phyloP scores from a whole-genome alignment of 2,329 filamentous ascomycete genomes.

The Didymella glomerata region DNA sequence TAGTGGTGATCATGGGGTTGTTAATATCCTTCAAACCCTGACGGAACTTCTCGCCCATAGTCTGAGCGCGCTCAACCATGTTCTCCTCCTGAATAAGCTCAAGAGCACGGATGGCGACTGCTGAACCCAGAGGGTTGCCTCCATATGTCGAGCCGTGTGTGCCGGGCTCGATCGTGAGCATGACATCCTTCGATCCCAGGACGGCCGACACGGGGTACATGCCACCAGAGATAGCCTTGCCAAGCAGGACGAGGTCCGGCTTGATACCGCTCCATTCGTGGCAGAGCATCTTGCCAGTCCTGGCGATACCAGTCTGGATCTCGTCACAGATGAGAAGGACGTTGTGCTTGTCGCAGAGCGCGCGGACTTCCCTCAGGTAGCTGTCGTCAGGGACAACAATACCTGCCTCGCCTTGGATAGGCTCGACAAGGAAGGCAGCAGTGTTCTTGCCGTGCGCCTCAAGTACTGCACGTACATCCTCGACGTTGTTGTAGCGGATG shows the following conservation, averaged over 20 bases:
- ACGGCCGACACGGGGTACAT: constrained; percentile 99
- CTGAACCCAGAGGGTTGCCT: constrained; percentile 93
- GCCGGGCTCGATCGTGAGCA: constrained; percentile 94
- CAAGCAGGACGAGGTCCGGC: constrained; percentile 91
- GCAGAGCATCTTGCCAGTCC: constrained; percentile 93
- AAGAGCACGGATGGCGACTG: constrained; percentile 91
- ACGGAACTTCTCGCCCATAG: constrained; percentile 83
- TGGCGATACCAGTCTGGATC: constrained; percentile 96
- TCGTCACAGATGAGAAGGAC: constrained; percentile 97
- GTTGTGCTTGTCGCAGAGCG: constrained; percentile 92
- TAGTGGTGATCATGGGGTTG: constrained; percentile 79
- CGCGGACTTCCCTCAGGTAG: constrained; percentile 82
- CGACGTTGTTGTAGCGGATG: constrained; percentile 86
- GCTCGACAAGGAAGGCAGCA: constrained; percentile 93
- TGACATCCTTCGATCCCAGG: constrained; percentile 85
- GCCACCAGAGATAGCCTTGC: constrained; percentile 97
- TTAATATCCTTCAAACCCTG: constrained; percentile 77
- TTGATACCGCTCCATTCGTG: constrained; percentile 95
- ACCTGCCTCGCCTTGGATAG: constrained; percentile 96
- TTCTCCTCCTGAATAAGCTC: constrained; percentile 93
- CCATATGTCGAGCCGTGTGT: constrained; percentile 99
- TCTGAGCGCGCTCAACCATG: constrained; percentile 82
- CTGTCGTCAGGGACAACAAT: constrained; percentile 93
- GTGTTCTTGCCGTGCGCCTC: constrained; percentile 83
- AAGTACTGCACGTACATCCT: constrained; percentile 79